Evolutionary conservation across 306 rosid genomes (phyloP), one percentile per base, ranked within the genome.

Genomic region (Ormosia semicastrata): DNA sequence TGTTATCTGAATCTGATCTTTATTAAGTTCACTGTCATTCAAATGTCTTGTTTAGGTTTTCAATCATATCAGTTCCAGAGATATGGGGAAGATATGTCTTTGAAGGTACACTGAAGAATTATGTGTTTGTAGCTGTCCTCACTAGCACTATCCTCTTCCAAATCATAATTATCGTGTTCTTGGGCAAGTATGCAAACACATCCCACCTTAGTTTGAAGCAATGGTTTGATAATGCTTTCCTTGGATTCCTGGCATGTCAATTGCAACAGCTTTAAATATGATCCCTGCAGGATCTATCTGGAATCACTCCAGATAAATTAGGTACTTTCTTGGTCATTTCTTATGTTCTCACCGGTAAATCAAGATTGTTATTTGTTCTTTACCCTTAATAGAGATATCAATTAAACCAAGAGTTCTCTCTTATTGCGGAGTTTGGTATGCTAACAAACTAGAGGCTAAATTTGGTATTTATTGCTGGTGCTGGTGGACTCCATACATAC

Each of bases 81-180:
- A 95, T 83, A 95, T 93, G 99, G 99, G 92, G 90, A 96, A 90
- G 91, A 76, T 93, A 96, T 62, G 98, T 96, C 41, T 89, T 93
- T 77, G 78, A 93, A 82, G 98, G 97, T 52, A 91, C 93, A 82
- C 57, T 89, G 86, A 62, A 89, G 85, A 96, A 93, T 78, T 92
- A 95, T 11, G 97, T 95, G 67, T 93, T 95, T 72, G 92, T 87
- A 75, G 68, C 89, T 12, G 99, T 95, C 70, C 93, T 95, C 46
- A 50, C 89, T 66, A 81, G 91, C 89, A 93, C 99, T 8, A 75
- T 80, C 29, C 17, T 95, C 90, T 95, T 93, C 90, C 99, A 95
- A 89, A 83, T 93, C 86, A 71, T 95, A 75, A 91, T 95, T 71
- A 46, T 95, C 0, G 97, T 92, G 76, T 90, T 89, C 82, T 77